phyloP scores from a whole-genome alignment of 495 filamentous ascomycete species.

The Daldinia grandis region DNA sequence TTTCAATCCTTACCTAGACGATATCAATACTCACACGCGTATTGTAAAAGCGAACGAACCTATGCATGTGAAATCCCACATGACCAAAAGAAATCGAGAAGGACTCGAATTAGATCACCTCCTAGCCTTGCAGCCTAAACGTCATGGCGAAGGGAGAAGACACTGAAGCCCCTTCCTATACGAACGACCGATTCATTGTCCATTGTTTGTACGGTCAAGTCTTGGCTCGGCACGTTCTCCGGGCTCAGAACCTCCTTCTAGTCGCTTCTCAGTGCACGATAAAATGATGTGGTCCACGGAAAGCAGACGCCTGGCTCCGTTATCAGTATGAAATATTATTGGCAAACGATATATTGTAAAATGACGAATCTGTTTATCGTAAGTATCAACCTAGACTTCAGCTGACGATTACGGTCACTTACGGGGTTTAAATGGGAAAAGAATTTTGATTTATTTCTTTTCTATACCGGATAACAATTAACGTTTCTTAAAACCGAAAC shows the following conservation, averaged over 20 bases:
- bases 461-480: background rate
- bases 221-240: constrained; percentile 10
- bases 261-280: background rate
- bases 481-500: background rate
- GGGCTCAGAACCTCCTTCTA: background rate
- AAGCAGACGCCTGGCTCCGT: background rate
- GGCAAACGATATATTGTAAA: background rate
- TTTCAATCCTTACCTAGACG: too few species aligned
- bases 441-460: background rate
- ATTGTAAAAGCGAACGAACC: background rate
- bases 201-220: background rate
- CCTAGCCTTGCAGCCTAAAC: background rate
- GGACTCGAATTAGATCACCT: too few species aligned
- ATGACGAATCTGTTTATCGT: constrained; percentile 28
- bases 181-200: background rate
- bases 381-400: background rate
- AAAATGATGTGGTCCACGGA: background rate
- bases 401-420: background rate
- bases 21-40: too few species aligned
- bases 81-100: background rate
- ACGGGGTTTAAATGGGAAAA: background rate
- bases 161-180: background rate
- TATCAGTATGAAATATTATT: background rate
- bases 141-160: background rate
- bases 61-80: background rate